These are phyloP conservation scores for Barbatosphaeria neglecta DNA, from an alignment of 495 filamentous ascomycete species.

Conservation along the genomic window DNA sequence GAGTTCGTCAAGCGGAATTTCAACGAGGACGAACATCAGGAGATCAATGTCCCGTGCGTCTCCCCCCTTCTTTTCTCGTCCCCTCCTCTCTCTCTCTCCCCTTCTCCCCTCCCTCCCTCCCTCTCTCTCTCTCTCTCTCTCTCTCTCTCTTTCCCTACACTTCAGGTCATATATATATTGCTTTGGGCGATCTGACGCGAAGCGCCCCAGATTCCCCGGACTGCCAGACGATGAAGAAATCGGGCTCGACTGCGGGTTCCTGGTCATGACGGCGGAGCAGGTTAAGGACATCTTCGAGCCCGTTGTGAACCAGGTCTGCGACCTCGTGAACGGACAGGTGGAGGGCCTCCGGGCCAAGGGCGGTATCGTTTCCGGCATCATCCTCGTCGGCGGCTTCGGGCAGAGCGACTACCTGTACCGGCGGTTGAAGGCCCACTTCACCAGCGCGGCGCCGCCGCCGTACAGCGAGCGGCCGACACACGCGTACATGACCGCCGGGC, in stretches of 20 bases:
- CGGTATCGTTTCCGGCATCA: slow-evolving; percentile 53
- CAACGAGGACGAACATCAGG: slow-evolving; percentile 58
- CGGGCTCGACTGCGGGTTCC: slow-evolving; percentile 51
- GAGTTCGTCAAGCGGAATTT: slow-evolving; percentile 65
- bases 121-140: too few relatives aligned
- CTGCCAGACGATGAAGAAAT: slow-evolving; percentile 55
- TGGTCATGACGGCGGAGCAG: slow-evolving; percentile 48
- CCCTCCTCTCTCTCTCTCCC: background rate
- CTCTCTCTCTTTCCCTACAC: too few relatives aligned
- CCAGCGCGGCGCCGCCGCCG: slow-evolving; percentile 49
- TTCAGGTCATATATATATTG: too few relatives aligned
- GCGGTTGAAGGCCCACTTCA: slow-evolving; percentile 53
- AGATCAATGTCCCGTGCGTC: slow-evolving; percentile 53
- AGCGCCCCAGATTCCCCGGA: slow-evolving; percentile 54
- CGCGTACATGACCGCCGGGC: slow-evolving; percentile 23
- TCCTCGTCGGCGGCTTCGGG: slow-evolving; percentile 60
- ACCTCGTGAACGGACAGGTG: slow-evolving; percentile 50
- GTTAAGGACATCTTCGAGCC: slow-evolving; percentile 56
- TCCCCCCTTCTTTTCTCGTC: background rate
- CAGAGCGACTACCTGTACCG: slow-evolving; percentile 59
- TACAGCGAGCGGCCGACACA: slow-evolving; percentile 56
- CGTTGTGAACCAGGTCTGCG: slow-evolving; percentile 50
- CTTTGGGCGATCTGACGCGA: background rate
- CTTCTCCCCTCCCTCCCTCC: too few relatives aligned
- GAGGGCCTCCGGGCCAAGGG: slow-evolving; percentile 46